Evolutionary conservation across 73 alveolate species (phyloP).

Genomic region (Breviolum minutum): DNA sequence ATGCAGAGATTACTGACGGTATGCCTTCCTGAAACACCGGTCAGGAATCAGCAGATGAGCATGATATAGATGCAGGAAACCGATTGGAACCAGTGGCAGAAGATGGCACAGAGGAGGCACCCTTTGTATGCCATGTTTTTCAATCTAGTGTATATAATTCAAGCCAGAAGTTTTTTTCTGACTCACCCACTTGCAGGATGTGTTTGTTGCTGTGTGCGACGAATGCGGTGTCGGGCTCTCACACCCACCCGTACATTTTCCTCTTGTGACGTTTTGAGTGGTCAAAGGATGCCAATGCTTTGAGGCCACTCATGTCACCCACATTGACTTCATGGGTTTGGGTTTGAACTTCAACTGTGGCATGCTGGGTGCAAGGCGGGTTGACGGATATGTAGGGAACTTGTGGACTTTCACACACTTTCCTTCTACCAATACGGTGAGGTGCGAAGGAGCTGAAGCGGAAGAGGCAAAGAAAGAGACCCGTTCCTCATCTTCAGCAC

Average conservation of each 20-base stretch:
- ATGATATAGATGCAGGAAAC: not conserved
- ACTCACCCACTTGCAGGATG: conserved; percentile 17
- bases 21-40: not conserved
- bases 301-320: conserved; percentile 74
- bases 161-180: not conserved
- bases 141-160: not conserved
- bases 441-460: conserved; percentile 23
- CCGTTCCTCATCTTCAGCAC: not conserved
- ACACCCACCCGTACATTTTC: not conserved
- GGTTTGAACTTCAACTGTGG: conserved; percentile 85
- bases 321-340: conserved; percentile 89
- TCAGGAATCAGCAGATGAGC: conserved; percentile 18
- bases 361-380: conserved; percentile 57
- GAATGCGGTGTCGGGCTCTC: conserved; percentile 54
- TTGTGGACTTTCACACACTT: not conserved
- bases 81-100: conserved; percentile 47
- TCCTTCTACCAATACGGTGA: not conserved
- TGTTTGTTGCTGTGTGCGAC: conserved; percentile 80
- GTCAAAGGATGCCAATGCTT: not conserved
- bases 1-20: too few relatives aligned
- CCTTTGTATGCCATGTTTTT: not conserved
- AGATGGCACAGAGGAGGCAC: conserved; percentile 70
- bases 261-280: not conserved
- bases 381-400: not conserved
- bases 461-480: not conserved